A percentile compares a stretch with the other conserved stretches of the same genome.
phyloP scores from a whole-genome alignment of 192 early-diverging fungal species.

The Backusella mclennaniae region DNA sequence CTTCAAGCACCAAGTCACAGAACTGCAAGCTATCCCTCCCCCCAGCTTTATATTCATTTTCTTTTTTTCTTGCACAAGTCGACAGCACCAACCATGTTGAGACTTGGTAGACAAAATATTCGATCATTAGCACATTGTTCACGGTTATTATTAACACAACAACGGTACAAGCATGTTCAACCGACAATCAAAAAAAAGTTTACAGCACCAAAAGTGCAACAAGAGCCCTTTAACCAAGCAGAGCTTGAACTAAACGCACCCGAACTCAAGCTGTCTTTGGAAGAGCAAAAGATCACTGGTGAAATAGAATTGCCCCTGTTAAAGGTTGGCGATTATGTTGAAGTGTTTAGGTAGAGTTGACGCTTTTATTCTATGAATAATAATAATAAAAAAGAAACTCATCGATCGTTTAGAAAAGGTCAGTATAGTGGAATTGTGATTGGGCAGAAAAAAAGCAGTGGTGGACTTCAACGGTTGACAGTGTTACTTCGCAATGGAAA shows the following conservation, averaged over 20 bases:
- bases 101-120: neutral
- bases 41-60: neutral
- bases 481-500: constrained; percentile 21
- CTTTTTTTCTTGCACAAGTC: neutral
- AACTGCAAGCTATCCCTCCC: too few species aligned
- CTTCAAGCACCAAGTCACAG: too few species aligned
- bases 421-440: constrained; percentile 35
- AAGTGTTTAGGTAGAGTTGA: constrained; percentile 23
- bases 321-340: constrained; percentile 27
- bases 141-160: neutral
- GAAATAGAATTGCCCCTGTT: neutral
- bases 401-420: neutral
- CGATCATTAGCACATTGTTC: neutral
- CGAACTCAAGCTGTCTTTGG: neutral
- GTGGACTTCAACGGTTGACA: constrained; percentile 24
- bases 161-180: neutral
- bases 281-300: neutral
- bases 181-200: neutral
- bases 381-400: neutral
- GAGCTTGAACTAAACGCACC: neutral
- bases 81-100: neutral
- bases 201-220: neutral
- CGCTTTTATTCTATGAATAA: too few species aligned
- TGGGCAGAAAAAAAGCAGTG: constrained; percentile 12
- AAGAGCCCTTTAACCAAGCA: neutral